Conservation (phyloP, 805 yeast species). For the Monosporozyma aquatica region DNA sequence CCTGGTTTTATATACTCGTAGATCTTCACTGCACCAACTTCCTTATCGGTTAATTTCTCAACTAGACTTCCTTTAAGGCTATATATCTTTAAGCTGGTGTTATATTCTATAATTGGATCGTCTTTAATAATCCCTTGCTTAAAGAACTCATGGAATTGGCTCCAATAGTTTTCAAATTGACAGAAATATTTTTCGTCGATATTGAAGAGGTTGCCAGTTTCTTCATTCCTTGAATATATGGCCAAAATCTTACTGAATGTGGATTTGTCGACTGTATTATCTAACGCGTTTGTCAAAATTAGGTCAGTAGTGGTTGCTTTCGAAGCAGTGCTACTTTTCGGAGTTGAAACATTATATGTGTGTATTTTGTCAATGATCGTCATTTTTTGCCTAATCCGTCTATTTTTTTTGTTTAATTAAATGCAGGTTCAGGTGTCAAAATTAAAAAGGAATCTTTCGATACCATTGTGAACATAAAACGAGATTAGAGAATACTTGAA, state of each 20-base stretch:
- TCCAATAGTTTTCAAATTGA: constrained; percentile 27
- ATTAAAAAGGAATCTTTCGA: too few relatives aligned
- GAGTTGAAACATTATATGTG: neutral
- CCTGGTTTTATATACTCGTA: constrained; percentile 26
- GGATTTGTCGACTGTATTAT: constrained; percentile 18
- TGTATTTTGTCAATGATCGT: constrained; percentile 9
- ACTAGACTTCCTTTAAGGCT: constrained; percentile 13
- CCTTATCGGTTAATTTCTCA: constrained; percentile 13
- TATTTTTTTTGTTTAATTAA: neutral
- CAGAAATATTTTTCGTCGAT: constrained; percentile 30
- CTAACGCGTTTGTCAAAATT: constrained; percentile 5
- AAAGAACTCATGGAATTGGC: constrained; percentile 9
- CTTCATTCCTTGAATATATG: constrained; percentile 29
- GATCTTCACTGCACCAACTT: constrained; percentile 22
- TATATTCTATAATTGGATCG: constrained; percentile 7
- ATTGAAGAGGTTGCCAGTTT: constrained; percentile 15
- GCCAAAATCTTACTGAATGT: constrained; percentile 34
- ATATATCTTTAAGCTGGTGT: constrained; percentile 12
- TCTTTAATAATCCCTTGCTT: constrained; percentile 4
- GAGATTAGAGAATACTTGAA: too few relatives aligned
- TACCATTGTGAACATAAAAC: too few relatives aligned
- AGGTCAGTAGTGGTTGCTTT: constrained; percentile 16
- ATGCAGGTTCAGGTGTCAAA: too few relatives aligned
- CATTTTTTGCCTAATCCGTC: constrained; percentile 6
- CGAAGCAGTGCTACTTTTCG: constrained; percentile 1